Base-by-base conservation (phyloP, 23 red algal genomes). In the Cyanidiococcus yangmingshanensis region DNA sequence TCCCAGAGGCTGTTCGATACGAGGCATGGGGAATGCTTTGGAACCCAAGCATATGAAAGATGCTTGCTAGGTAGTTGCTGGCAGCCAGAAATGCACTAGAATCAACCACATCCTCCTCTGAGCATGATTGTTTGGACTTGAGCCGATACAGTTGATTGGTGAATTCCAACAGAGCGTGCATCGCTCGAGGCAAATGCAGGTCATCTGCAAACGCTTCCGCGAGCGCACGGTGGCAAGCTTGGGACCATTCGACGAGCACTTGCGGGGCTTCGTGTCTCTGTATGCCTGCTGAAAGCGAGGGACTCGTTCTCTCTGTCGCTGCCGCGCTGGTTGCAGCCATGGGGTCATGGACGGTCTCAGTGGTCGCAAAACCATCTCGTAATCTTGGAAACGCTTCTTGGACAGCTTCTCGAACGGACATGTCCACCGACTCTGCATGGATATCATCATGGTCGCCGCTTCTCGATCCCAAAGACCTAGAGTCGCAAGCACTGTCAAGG, bases 71-170 rank as follows among this genome's bases (percentile, higher is more conserved):
- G 1, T 82, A 86, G 24, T 68, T 3, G n/a, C 80, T 83, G 16
- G 92, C 89, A 31, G 86, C 79, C 27, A 89, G 84, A 57, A 89
- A 83, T 50, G 89, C 83, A 12, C 75, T 76, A 32, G 68, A 33
- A 24, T 84, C 59, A 38, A 84, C 79, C 21, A 86, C 79, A 30
- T 51, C 58, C 25, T 54, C 26, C 40, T 21, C 12, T 15, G 7
- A 7, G 21, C 7, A 21, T 7, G 12, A 21, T 15, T 21, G 45
- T 54, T 21, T 21, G 45, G 12, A 15, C 21, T 87, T 77, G 38
- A 58, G 34, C 27, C 74, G 63, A 25, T 77, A 32, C 37, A 96
- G 38, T 40, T 96, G 83, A 24, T 37, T 36, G 39, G 58, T 37
- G 25, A 97, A 76, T 41, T 80, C 85, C 18, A 75, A 39, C 33